Conservation (phyloP, 2,329 filamentous ascomycete species). For the Stenocarpella maydis region DNA sequence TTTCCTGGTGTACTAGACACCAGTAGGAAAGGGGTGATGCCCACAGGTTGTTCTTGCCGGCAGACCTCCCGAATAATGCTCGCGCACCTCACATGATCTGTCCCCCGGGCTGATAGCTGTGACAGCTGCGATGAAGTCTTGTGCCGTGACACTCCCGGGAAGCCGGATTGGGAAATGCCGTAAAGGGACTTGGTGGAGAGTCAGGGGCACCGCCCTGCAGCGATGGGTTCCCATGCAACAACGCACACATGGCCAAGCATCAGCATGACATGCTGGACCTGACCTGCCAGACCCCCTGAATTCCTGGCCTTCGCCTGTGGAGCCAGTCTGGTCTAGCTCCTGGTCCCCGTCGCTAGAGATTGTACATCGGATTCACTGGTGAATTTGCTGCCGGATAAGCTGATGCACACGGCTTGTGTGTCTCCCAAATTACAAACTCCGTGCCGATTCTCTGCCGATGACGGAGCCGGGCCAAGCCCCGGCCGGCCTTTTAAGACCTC, state of each 20-base stretch:
- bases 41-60: not conserved
- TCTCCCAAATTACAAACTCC: not conserved
- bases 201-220: not conserved
- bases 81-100: not conserved
- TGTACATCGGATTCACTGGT: not conserved
- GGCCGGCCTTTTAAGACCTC: not conserved
- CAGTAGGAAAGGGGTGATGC: not conserved
- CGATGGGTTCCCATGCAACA: conserved; percentile 8
- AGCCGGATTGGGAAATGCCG: conserved; percentile 22
- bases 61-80: not conserved
- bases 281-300: too few species aligned
- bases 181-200: not conserved
- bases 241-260: too few species aligned
- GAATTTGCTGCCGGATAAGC: conserved; percentile 23
- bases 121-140: not conserved
- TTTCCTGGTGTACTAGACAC: not conserved
- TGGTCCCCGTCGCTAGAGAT: not conserved
- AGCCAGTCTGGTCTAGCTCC: not conserved
- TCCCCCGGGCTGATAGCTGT: not conserved
- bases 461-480: conserved; percentile 7
- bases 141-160: not conserved
- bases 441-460: conserved; percentile 6
- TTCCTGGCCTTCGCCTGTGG: not conserved
- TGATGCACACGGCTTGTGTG: conserved; percentile 1
- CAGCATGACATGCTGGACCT: too few species aligned